Evolutionary conservation across 148 eudicot genomes (phyloP).

Genomic region (Heliamphora exappendiculata): DNA sequence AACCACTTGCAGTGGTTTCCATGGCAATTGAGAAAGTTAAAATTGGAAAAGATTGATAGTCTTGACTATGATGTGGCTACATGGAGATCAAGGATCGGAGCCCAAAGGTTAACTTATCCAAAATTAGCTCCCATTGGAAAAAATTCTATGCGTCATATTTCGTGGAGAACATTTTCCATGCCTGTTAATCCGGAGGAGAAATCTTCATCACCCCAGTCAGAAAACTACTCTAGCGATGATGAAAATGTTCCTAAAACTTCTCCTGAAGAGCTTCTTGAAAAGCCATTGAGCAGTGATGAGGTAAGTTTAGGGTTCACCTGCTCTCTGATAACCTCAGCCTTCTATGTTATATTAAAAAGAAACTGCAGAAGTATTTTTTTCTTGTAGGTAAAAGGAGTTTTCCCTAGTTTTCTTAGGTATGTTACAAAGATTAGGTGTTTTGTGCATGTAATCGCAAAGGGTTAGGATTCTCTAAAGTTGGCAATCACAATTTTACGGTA

Average conservation of each 20-base stretch:
- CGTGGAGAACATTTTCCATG: slow-evolving; percentile 28
- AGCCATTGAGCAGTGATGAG: slow-evolving; percentile 42
- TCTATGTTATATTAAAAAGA: not conserved
- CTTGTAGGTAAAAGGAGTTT: not conserved
- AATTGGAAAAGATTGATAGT: slow-evolving; percentile 13
- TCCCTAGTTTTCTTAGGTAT: not conserved
- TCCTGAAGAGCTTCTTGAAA: slow-evolving; percentile 27
- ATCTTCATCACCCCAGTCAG: slow-evolving; percentile 33
- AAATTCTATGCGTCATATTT: slow-evolving; percentile 10
- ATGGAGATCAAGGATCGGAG: slow-evolving; percentile 19
- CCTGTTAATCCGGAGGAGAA: slow-evolving; percentile 43
- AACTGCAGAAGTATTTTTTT: not conserved
- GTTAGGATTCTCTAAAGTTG: too few relatives aligned
- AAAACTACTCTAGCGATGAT: slow-evolving; percentile 24
- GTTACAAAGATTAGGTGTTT: not conserved
- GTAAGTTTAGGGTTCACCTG: slow-evolving; percentile 23
- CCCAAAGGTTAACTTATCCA: slow-evolving; percentile 16
- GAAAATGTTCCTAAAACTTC: slow-evolving; percentile 18
- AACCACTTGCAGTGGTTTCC: slow-evolving; percentile 30
- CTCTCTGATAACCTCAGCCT: not conserved
- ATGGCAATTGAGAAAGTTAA: slow-evolving; percentile 24
- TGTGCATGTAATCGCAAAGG: too few relatives aligned
- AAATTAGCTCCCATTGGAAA: slow-evolving; percentile 21
- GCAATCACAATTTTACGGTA: too few relatives aligned
- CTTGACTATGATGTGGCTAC: slow-evolving; percentile 26